Conservation (phyloP, 2,329 filamentous ascomycete species). For the Calonectria crousiana region DNA sequence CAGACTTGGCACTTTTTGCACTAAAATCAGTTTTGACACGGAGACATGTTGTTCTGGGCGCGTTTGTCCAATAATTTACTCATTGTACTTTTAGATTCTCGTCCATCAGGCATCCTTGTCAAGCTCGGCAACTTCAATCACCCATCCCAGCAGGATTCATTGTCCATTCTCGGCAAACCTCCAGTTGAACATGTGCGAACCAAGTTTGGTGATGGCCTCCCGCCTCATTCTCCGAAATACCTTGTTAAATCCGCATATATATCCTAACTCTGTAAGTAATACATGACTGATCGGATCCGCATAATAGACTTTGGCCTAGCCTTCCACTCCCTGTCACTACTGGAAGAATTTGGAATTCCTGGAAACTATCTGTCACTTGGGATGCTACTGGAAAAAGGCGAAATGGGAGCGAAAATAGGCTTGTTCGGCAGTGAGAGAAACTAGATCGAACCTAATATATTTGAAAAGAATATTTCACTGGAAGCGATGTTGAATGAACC, state of each 20-base stretch:
- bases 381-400: constrained; percentile 36
- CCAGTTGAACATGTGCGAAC: constrained; percentile 10
- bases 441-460: neutral
- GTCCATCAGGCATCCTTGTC: constrained; percentile 43
- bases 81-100: constrained; percentile 33
- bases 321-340: constrained; percentile 23
- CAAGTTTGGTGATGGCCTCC: constrained; percentile 13
- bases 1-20: constrained; percentile 43
- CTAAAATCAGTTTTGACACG: constrained; percentile 44
- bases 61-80: neutral
- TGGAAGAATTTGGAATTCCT: constrained; percentile 43
- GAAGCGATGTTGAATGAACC: constrained; percentile 12
- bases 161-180: constrained; percentile 32
- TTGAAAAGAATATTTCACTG: neutral
- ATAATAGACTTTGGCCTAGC: constrained; percentile 43
- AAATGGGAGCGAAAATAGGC: constrained; percentile 39
- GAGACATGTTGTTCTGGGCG: constrained; percentile 32
- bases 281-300: constrained; percentile 30
- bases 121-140: constrained; percentile 38
- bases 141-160: constrained; percentile 35
- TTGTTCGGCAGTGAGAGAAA: constrained; percentile 38
- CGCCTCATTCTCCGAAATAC: constrained; percentile 34
- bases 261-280: neutral
- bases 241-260: constrained; percentile 37
- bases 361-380: constrained; percentile 47